Evolutionary conservation across 495 filamentous ascomycete genomes (phyloP).

Genomic region (Xylaria palmicola): DNA sequence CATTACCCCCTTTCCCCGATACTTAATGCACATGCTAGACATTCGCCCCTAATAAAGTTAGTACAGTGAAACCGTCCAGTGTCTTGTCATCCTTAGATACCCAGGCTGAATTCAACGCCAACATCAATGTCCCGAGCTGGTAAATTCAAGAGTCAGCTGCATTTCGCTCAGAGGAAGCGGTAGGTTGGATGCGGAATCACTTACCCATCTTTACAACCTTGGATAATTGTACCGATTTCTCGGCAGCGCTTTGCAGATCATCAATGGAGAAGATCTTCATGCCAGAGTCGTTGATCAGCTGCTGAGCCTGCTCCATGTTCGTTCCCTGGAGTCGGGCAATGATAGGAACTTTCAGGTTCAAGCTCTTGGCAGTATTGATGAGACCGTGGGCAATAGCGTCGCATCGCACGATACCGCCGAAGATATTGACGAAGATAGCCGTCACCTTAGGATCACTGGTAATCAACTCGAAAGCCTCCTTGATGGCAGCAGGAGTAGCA

Average conservation of each 20-base stretch:
- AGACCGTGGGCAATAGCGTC: slow-evolving; percentile 97
- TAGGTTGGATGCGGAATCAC: slow-evolving; percentile 31
- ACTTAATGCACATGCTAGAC: slow-evolving; percentile 18
- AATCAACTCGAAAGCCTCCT: slow-evolving; percentile 96
- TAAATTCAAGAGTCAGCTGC: slow-evolving; percentile 5
- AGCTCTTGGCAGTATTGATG: slow-evolving; percentile 87
- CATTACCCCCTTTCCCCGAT: slow-evolving; percentile 19
- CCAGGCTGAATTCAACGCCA: slow-evolving; percentile 94
- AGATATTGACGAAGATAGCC: slow-evolving; percentile 99
- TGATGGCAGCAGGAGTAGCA: slow-evolving; percentile 94
- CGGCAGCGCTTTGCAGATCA: slow-evolving; percentile 93
- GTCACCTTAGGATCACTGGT: slow-evolving; percentile 98
- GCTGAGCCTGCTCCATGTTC: slow-evolving; percentile 94
- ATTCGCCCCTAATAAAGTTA: slow-evolving; percentile 30
- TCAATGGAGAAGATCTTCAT: slow-evolving; percentile 99
- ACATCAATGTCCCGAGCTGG: slow-evolving; percentile 94
- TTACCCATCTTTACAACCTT: slow-evolving; percentile 98
- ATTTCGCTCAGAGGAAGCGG: background rate
- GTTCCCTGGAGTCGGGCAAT: slow-evolving; percentile 96
- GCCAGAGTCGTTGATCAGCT: slow-evolving; percentile 95
- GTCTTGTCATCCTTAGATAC: slow-evolving; percentile 65
- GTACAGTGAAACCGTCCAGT: slow-evolving; percentile 32
- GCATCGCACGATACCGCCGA: slow-evolving; percentile 97
- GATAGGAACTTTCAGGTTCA: slow-evolving; percentile 94
- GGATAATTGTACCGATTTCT: slow-evolving; percentile 97